phyloP scores from a whole-genome alignment of 2,329 filamentous ascomycete species.

The Colletotrichum sidae region DNA sequence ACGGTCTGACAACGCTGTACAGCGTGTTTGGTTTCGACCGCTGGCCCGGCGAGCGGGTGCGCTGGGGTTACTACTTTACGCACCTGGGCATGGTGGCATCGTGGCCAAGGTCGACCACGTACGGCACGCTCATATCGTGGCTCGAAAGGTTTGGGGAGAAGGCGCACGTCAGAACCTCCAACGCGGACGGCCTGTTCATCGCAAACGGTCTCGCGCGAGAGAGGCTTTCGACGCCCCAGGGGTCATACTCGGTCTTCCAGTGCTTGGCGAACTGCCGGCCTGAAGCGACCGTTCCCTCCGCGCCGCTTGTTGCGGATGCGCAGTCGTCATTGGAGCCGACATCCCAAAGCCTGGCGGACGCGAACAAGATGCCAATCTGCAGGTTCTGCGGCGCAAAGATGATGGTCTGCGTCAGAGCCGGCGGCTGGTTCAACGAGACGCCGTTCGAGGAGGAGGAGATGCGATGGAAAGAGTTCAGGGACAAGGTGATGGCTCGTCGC shows the following conservation, averaged over 20 bases:
- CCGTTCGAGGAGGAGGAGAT: conserved; percentile 37
- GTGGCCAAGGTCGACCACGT: conserved; percentile 44
- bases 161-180: conserved; percentile 45
- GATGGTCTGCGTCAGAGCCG: conserved; percentile 39
- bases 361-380: conserved; percentile 36
- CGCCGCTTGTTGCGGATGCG: conserved; percentile 41
- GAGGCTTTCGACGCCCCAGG: conserved; percentile 46
- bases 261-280: conserved; percentile 44
- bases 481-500: not conserved
- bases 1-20: conserved; percentile 46
- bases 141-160: conserved; percentile 19
- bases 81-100: conserved; percentile 43
- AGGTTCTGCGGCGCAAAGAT: conserved; percentile 37
- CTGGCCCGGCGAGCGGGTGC: conserved; percentile 44
- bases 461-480: conserved; percentile 35
- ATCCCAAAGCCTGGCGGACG: conserved; percentile 39
- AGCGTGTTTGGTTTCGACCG: conserved; percentile 46
- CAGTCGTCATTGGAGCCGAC: conserved; percentile 39
- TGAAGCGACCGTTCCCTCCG: conserved; percentile 42
- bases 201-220: conserved; percentile 42
- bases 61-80: conserved; percentile 49
- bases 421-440: conserved; percentile 39
- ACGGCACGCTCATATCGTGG: conserved; percentile 35
- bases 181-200: conserved; percentile 48
- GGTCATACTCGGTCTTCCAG: conserved; percentile 45